Percentiles rank a stretch among this genome's conserved stretches.
Evolutionary conservation across 768 basidiomycete species (phyloP).

Genomic region (Tulasnella sp.): DNA sequence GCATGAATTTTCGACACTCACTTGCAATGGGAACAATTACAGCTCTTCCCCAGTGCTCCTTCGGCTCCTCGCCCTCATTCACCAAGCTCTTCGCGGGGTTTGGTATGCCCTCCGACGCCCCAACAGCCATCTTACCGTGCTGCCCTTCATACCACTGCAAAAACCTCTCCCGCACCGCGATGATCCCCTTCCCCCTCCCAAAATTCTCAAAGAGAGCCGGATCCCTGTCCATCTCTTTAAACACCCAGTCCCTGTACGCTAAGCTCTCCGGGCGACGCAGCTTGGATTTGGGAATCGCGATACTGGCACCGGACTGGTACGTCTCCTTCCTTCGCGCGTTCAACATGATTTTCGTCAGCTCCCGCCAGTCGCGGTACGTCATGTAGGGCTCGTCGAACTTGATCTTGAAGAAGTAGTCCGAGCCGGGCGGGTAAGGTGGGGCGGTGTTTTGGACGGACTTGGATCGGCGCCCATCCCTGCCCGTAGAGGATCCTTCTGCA

Average conservation of each 20-base stretch:
- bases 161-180: constrained; percentile 69
- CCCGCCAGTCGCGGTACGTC: constrained; percentile 97
- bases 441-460: neutral
- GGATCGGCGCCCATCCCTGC: neutral
- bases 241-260: constrained; percentile 75
- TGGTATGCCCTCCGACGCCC: constrained; percentile 22
- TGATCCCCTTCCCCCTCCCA: constrained; percentile 69
- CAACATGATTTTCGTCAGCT: constrained; percentile 75
- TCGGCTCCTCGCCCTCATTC: neutral
- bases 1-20: neutral
- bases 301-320: constrained; percentile 12
- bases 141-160: constrained; percentile 49
- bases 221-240: constrained; percentile 55
- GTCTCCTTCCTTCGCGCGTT: constrained; percentile 15
- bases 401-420: constrained; percentile 97
- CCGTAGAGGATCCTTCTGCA: neutral
- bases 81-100: constrained; percentile 16
- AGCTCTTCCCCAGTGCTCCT: constrained; percentile 40
- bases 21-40: constrained; percentile 73
- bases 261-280: constrained; percentile 67
- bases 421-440: constrained; percentile 58
- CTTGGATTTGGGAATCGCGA: constrained; percentile 47
- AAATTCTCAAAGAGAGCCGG: constrained; percentile 49
- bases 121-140: constrained; percentile 31
- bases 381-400: constrained; percentile 99